These are phyloP conservation scores for Aspergillus felis DNA, from an alignment of 2,329 filamentous ascomycete species.

Conservation along the genomic window DNA sequence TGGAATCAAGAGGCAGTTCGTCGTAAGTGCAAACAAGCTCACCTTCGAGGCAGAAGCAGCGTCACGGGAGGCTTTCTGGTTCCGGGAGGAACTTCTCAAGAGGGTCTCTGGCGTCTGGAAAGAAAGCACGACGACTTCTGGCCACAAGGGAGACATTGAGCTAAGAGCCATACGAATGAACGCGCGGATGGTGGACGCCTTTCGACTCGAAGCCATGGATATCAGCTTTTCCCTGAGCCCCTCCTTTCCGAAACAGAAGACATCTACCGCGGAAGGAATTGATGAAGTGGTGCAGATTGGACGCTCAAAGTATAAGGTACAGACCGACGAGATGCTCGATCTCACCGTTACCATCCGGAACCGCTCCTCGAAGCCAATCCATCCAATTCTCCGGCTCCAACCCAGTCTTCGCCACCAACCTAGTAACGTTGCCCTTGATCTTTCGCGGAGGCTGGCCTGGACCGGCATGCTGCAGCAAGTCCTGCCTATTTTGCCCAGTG, in stretches of 20 bases:
- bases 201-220: constrained; percentile 76
- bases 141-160: constrained; percentile 66
- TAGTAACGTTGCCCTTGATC: constrained; percentile 69
- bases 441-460: constrained; percentile 77
- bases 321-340: constrained; percentile 63
- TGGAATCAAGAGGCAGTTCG: constrained; percentile 83
- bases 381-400: constrained; percentile 70
- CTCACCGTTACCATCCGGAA: constrained; percentile 72
- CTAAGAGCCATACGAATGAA: constrained; percentile 71
- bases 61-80: constrained; percentile 85
- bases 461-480: constrained; percentile 77
- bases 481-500: constrained; percentile 60
- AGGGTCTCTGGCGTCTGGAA: constrained; percentile 69
- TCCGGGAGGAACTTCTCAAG: constrained; percentile 74
- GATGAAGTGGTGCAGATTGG: constrained; percentile 37
- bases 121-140: constrained; percentile 47
- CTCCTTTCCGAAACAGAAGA: constrained; percentile 21
- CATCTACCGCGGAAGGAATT: constrained; percentile 10
- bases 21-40: constrained; percentile 75
- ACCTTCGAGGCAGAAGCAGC: constrained; percentile 74
- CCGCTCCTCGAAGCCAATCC: constrained; percentile 63
- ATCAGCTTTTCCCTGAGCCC: constrained; percentile 49
- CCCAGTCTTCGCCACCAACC: constrained; percentile 72
- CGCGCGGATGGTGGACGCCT: constrained; percentile 73
- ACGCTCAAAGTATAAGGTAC: constrained; percentile 45